These are phyloP conservation scores for Pestalotiopsis sp. DNA, from an alignment of 2,329 filamentous ascomycete genomes.

Conservation along the genomic window DNA sequence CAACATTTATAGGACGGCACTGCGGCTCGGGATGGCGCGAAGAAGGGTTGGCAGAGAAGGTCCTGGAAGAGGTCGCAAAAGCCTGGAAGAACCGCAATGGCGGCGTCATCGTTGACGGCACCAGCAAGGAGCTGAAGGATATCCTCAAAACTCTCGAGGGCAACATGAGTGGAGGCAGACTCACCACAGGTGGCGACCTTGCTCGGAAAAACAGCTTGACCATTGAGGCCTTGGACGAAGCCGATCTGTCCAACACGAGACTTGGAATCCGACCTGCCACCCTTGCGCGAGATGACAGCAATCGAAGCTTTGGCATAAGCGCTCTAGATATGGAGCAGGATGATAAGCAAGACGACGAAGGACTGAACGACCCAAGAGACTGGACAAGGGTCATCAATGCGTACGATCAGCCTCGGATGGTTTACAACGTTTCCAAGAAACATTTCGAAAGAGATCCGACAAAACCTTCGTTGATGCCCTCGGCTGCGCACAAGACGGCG, in stretches of 20 bases:
- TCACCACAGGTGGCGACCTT: constrained; percentile 58
- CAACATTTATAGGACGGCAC: constrained; percentile 87
- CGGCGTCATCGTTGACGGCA: constrained; percentile 88
- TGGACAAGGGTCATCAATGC: constrained; percentile 86
- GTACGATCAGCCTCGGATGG: constrained; percentile 79
- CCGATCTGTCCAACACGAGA: constrained; percentile 56
- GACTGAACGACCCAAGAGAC: constrained; percentile 68
- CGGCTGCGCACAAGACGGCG: constrained; percentile 78
- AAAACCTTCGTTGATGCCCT: constrained; percentile 73
- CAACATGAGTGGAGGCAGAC: constrained; percentile 84
- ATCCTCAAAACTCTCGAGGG: constrained; percentile 85
- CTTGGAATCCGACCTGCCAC: constrained; percentile 54
- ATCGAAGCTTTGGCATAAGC: constrained; percentile 66
- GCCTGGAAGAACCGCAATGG: constrained; percentile 90
- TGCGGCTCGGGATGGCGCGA: constrained; percentile 97
- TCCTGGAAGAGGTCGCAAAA: constrained; percentile 88
- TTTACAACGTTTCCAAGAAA: constrained; percentile 80
- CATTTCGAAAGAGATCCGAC: constrained; percentile 79
- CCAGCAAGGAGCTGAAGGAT: constrained; percentile 72
- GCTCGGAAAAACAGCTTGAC: constrained; percentile 67
- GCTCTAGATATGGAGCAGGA: constrained; percentile 54
- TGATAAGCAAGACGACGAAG: constrained; percentile 62
- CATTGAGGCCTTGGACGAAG: constrained; percentile 57
- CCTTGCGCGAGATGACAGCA: constrained; percentile 61
- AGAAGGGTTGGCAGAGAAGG: constrained; percentile 88